phyloP scores from a whole-genome alignment of 2,329 filamentous ascomycete genomes.

The Aspergillus brasiliensis region DNA sequence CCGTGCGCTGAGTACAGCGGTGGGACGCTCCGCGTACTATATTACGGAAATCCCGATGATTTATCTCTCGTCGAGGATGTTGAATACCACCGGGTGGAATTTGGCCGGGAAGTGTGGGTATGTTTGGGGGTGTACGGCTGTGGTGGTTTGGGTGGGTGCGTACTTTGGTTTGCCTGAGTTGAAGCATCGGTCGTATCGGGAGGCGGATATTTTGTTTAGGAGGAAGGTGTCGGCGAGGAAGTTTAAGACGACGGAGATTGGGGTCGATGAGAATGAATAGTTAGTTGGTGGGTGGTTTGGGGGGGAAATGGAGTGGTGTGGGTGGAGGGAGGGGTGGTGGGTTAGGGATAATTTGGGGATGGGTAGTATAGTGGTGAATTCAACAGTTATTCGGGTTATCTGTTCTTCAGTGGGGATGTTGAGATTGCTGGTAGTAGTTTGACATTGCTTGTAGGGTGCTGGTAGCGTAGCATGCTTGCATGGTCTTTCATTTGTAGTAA shows the following conservation, averaged over 20 bases:
- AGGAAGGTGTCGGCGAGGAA: slow-evolving; percentile 46
- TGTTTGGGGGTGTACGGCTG: slow-evolving; percentile 50
- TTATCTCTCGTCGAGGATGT: slow-evolving; percentile 42
- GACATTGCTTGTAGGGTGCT: too few species aligned
- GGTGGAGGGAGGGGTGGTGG: too few species aligned
- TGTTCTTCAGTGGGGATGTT: too few species aligned
- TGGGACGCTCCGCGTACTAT: slow-evolving; percentile 47
- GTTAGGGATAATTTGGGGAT: too few species aligned
- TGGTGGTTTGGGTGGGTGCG: slow-evolving; percentile 44
- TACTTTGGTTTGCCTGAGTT: slow-evolving; percentile 51
- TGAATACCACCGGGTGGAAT: slow-evolving; percentile 46
- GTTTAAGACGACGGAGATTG: slow-evolving; percentile 50
- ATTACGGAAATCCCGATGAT: slow-evolving; percentile 48
- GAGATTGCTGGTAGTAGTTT: too few species aligned
- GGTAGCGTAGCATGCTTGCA: too few species aligned
- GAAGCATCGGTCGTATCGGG: slow-evolving; percentile 50
- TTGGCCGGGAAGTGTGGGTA: slow-evolving; percentile 51
- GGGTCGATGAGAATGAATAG: slow-evolving; percentile 41
- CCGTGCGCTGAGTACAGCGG: slow-evolving; percentile 41
- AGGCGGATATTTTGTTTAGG: slow-evolving; percentile 50
- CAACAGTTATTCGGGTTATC: too few species aligned
- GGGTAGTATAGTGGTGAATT: too few species aligned
- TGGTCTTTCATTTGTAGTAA: too few species aligned
- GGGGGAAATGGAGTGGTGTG: too few species aligned
- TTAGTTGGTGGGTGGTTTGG: too few species aligned